A percentile compares a stretch with the other conserved stretches of the same genome.
Conservation (phyloP, 345 rosid genomes). For the Salix caprea region DNA sequence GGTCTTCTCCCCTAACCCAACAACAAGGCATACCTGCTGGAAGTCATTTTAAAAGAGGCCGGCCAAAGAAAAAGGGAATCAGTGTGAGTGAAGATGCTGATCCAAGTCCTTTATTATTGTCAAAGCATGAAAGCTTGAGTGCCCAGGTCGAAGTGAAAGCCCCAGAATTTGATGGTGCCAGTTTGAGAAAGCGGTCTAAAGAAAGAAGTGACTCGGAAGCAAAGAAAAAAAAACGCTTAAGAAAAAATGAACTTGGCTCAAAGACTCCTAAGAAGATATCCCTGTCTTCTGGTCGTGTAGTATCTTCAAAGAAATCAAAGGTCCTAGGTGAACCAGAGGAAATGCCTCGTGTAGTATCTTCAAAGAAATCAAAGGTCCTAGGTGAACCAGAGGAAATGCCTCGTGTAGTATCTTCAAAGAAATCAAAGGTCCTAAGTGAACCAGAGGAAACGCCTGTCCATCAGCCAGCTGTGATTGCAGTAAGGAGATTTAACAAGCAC, state of each 20-base stretch:
- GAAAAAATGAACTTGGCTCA: conserved; percentile 18
- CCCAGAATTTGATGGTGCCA: conserved; percentile 13
- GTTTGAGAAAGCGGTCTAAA: conserved; percentile 14
- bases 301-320: conserved; percentile 24
- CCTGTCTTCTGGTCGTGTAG: conserved; percentile 4
- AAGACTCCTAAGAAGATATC: conserved; percentile 18
- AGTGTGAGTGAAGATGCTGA: conserved; percentile 32
- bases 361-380: conserved; percentile 21
- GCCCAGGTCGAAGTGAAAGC: conserved; percentile 14
- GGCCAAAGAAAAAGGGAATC: conserved; percentile 24
- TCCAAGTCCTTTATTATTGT: conserved; percentile 23
- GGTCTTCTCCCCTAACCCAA: conserved; percentile 18
- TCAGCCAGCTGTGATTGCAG: conserved; percentile 16
- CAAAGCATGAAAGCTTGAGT: conserved; percentile 17
- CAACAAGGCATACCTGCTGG: conserved; percentile 13
- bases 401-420: conserved; percentile 19
- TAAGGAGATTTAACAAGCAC: conserved; percentile 15
- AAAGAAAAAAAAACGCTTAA: conserved; percentile 26
- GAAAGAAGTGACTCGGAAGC: conserved; percentile 24
- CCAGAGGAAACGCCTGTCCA: conserved; percentile 9
- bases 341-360: conserved; percentile 2
- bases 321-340: conserved; percentile 11
- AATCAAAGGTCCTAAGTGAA: conserved; percentile 18
- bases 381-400: conserved; percentile 6
- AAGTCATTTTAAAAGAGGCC: conserved; percentile 33